Conservation (phyloP, 208 protist genomes). For the Naegleria gruberi region DNA sequence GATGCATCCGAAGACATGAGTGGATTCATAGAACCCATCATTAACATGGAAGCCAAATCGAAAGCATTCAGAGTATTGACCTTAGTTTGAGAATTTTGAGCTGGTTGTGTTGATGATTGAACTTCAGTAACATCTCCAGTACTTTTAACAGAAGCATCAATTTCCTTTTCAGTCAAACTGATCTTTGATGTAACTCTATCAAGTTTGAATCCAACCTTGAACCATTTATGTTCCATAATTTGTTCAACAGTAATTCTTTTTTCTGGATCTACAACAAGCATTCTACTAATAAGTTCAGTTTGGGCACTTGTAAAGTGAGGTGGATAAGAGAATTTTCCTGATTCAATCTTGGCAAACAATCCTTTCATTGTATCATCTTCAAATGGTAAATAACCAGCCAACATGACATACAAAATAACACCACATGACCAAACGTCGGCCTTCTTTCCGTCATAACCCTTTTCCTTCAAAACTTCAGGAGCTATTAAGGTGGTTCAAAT, state of each 20-base stretch:
- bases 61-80: conserved; percentile 8
- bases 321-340: conserved; percentile 66
- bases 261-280: conserved; percentile 65
- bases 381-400: conserved; percentile 87
- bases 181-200: neutral
- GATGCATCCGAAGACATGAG: neutral
- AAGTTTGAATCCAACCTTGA: conserved; percentile 31
- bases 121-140: neutral
- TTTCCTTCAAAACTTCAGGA: conserved; percentile 39
- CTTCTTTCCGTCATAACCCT: conserved; percentile 77
- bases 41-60: neutral
- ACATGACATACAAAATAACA: conserved; percentile 94
- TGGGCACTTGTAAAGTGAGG: conserved; percentile 56
- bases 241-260: conserved; percentile 67
- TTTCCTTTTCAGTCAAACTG: neutral
- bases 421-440: conserved; percentile 95
- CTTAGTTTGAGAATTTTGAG: neutral
- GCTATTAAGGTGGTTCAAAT: neutral
- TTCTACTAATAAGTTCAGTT: conserved; percentile 57
- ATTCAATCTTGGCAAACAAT: conserved; percentile 78
- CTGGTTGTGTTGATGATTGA: neutral
- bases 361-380: conserved; percentile 84
- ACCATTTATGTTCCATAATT: conserved; percentile 73
- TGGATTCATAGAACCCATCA: conserved; percentile 14
- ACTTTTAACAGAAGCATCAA: neutral